phyloP scores from a whole-genome alignment of 2,329 filamentous ascomycete genomes.

The Neonectria neomacrospora region DNA sequence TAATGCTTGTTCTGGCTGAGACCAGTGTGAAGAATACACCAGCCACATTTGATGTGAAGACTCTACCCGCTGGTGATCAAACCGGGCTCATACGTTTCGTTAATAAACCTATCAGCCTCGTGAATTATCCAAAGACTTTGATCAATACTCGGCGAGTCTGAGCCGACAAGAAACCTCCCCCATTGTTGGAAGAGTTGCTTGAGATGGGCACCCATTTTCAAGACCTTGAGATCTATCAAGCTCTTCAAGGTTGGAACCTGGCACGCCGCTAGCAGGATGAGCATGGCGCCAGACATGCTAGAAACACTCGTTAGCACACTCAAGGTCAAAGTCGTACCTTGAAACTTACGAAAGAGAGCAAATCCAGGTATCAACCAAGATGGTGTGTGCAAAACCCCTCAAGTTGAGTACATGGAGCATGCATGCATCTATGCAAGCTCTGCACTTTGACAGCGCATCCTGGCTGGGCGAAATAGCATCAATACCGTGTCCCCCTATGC shows the following conservation, averaged over 20 bases:
- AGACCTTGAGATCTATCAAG: constrained; percentile 53
- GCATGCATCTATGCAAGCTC: constrained; percentile 59
- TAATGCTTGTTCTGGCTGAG: too few species aligned
- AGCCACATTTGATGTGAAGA: neutral
- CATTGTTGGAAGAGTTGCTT: constrained; percentile 54
- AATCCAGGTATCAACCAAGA: constrained; percentile 65
- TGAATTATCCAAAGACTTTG: constrained; percentile 59
- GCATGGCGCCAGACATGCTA: constrained; percentile 62
- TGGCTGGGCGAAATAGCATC: constrained; percentile 43
- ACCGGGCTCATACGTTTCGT: constrained; percentile 44
- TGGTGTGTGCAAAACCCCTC: constrained; percentile 59
- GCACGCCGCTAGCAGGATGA: constrained; percentile 59
- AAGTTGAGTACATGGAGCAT: constrained; percentile 61
- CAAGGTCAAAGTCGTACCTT: neutral
- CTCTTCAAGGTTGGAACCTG: constrained; percentile 51
- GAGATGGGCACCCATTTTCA: constrained; percentile 55
- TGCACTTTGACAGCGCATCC: constrained; percentile 55
- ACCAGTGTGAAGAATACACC: too few species aligned
- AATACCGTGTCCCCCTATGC: constrained; percentile 39
- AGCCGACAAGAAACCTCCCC: constrained; percentile 53
- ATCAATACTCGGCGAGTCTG: constrained; percentile 58
- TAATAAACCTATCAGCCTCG: constrained; percentile 56
- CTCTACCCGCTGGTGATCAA: neutral
- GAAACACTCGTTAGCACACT: neutral
- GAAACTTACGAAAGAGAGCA: constrained; percentile 61